Base-by-base conservation (phyloP, 2,329 filamentous ascomycete species). In the Ramichloridium luteum region DNA sequence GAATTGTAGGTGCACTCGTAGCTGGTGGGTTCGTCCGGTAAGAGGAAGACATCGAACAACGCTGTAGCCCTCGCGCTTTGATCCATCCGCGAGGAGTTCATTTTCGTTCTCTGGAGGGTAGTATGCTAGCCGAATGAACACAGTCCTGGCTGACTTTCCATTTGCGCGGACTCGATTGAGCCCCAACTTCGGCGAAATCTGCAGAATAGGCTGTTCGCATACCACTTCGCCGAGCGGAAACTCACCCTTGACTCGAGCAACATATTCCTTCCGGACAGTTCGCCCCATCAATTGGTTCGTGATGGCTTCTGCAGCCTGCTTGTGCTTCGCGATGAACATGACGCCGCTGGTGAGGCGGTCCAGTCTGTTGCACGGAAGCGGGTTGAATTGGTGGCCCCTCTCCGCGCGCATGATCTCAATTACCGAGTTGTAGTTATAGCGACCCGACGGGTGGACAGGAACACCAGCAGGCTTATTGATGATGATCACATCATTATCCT, bases 381-480 rank as follows among this genome's bases (percentile, higher is more conserved):
- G 74, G 36, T 74, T 67, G 56, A 66, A 78, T 9, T 60, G 56
- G 32, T 65, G 58, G 16, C 67, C 65, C 22, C 73, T 59, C 51
- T 93, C 80, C 2, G 81, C 73, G 45, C 81, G 77, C 72, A 98
- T 78, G 44, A 98, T 93, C 63, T 96, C 86, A 23, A 93, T 71
- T 27, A 98, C 72, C 1, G 83, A 88, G 60, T 98, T 98, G 66
- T 80, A 93, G 56, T 88, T 85, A 64, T 98, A 98, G 29, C 90
- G 76, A 4, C 90, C 90, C 1, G 90, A 88, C 4, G 90, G 83
- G 56, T 98, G 90, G 0, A 98, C 90, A 0, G 90, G 90, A 25
- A 98, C 77, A 5, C 90, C 90, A 0, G 88, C 80, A 1, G 90
- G 90, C 58, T 98, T 98, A 62, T 94, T 85, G 55, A 98, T 93